These are phyloP conservation scores for Spinellus fusiger DNA, from an alignment of 192 early-diverging fungal species.

Conservation along the genomic window DNA sequence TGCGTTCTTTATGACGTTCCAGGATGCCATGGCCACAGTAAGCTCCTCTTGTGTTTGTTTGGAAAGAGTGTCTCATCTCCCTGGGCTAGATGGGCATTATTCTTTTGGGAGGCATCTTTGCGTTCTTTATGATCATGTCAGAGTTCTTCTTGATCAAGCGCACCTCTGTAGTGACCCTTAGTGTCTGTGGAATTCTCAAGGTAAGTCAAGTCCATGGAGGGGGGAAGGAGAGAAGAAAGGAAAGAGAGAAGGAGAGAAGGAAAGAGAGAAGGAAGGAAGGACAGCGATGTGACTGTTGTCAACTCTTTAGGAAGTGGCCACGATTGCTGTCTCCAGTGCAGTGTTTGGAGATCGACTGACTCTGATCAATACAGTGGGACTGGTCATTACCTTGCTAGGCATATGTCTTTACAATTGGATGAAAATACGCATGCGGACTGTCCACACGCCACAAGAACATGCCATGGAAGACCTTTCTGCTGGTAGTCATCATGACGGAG, in stretches of 20 bases:
- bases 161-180: slow-evolving; percentile 82
- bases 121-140: slow-evolving; percentile 82
- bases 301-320: slow-evolving; percentile 78
- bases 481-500: slow-evolving; percentile 6
- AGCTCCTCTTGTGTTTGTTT: neutral
- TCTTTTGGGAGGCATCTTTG: slow-evolving; percentile 73
- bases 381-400: slow-evolving; percentile 77
- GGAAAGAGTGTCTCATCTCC: neutral
- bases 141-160: slow-evolving; percentile 81
- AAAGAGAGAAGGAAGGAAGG: neutral
- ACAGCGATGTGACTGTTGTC: slow-evolving; percentile 3
- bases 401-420: slow-evolving; percentile 73
- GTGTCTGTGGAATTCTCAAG: slow-evolving; percentile 83
- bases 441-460: neutral
- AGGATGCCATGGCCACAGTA: slow-evolving; percentile 34
- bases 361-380: slow-evolving; percentile 63
- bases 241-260: too few relatives aligned
- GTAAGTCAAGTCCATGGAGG: slow-evolving; percentile 23
- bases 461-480: neutral
- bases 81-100: slow-evolving; percentile 39
- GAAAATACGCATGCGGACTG: slow-evolving; percentile 45
- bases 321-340: slow-evolving; percentile 62
- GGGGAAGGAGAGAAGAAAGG: too few relatives aligned
- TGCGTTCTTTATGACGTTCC: slow-evolving; percentile 41
- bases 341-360: slow-evolving; percentile 85